Base-by-base conservation (phyloP, 176 grass and related monocot species). In the Phoenix roebelenii region DNA sequence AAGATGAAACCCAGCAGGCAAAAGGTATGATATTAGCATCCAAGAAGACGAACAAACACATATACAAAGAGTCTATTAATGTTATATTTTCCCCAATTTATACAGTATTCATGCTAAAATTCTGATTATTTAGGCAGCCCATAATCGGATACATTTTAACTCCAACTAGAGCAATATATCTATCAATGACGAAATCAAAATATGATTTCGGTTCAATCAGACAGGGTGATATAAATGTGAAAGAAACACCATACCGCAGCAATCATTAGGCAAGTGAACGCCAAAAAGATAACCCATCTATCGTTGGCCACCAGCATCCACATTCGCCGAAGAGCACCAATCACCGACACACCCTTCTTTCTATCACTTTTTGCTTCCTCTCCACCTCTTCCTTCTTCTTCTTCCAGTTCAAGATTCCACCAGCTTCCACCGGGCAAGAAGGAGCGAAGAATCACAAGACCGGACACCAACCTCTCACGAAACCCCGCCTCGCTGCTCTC, bases 401-500 rank as follows among this genome's bases (percentile, higher is more conserved):
- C 75, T n/a, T 82, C 28, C 6, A 30, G 65, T 64, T 90, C 92
- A 14, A 97, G 79, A 49, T 88, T 83, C 92, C 92, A 90, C 92
- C 92, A 97, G 29, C 67, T 85, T 7, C 92, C 92, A 2, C 92
- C 92, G 15, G 92, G 87, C 2, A 90, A 63, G 22, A 97, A 9
- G 24, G 52, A 18, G 20, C 65, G 51, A 1, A 68, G 65, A 28
- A 56, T 3, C 26, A 6, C 12, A 9, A 68, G 25, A 4, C 65
- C 72, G 75, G 83, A 82, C 32, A 71, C 58, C 58, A 89, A 52
- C 10, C 75, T 74, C 39, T 65, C 78, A 48, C 85, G 71, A 64
- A 97, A 74, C 66, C 73, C 64, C 61, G 52, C 58, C 22, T 23
- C 4, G 44, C 61, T 12, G 55, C 56, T 76, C 69, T 71, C 48